Evolutionary conservation across 371 early-diverging fungal species (phyloP).

Genomic region (Fennellomyces sp.): DNA sequence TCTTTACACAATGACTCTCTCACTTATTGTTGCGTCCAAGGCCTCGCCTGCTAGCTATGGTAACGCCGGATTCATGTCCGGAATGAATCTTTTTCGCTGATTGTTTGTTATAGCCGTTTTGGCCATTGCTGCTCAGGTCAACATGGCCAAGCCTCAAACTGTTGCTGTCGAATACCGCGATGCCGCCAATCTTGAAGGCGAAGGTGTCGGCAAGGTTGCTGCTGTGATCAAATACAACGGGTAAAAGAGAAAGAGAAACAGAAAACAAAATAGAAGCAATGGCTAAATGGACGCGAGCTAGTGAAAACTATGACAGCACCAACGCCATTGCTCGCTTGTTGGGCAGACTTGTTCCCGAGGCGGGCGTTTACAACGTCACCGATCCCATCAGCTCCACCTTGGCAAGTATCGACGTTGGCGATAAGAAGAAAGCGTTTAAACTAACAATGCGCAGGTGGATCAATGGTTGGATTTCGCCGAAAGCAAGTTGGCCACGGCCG

Average conservation of each 20-base stretch:
- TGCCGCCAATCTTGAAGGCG: constrained; percentile 37
- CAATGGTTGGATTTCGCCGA: constrained; percentile 71
- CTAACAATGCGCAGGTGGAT: constrained; percentile 44
- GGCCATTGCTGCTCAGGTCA: constrained; percentile 41
- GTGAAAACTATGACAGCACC: constrained; percentile 45
- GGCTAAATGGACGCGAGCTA: constrained; percentile 4
- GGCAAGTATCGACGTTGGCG: constrained; percentile 14
- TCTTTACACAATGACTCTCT: constrained; percentile 18
- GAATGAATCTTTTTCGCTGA: neutral
- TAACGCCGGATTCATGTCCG: constrained; percentile 1
- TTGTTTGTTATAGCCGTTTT: constrained; percentile 24
- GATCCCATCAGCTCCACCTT: constrained; percentile 47
- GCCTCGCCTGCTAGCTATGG: constrained; percentile 44
- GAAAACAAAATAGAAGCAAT: too few relatives aligned
- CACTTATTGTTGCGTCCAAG: constrained; percentile 44
- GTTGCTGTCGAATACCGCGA: constrained; percentile 43
- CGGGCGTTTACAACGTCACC: constrained; percentile 39
- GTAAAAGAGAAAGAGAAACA: too few relatives aligned
- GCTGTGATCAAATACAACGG: constrained; percentile 40
- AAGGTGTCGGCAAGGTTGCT: constrained; percentile 35
- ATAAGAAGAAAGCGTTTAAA: neutral
- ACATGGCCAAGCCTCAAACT: constrained; percentile 41
- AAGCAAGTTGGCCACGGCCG: constrained; percentile 57
- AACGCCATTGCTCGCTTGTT: constrained; percentile 48
- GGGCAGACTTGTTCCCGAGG: constrained; percentile 40